These are phyloP conservation scores for Penicillium sp. DNA, from an alignment of 2,329 filamentous ascomycete genomes.

Conservation along the genomic window DNA sequence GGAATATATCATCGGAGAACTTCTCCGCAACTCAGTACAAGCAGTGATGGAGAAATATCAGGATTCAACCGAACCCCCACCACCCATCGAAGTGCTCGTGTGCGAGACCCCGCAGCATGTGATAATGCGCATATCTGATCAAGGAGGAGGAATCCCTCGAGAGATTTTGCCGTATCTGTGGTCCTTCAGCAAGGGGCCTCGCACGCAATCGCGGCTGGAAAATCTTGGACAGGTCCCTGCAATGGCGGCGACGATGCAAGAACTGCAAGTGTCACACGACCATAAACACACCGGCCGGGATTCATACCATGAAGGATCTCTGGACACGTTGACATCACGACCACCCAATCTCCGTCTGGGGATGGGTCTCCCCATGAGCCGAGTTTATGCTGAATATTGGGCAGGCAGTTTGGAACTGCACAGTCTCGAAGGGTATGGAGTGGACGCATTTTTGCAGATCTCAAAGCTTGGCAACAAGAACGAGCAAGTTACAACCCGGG, in stretches of 20 bases:
- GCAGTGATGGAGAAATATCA: slow-evolving; percentile 77
- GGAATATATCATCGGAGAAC: slow-evolving; percentile 95
- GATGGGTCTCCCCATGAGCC: slow-evolving; percentile 89
- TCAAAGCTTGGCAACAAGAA: slow-evolving; percentile 97
- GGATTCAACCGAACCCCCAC: slow-evolving; percentile 53
- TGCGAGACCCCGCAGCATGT: slow-evolving; percentile 94
- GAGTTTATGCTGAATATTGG: slow-evolving; percentile 98
- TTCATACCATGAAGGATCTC: slow-evolving; percentile 60
- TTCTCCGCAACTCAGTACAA: slow-evolving; percentile 92
- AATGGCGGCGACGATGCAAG: slow-evolving; percentile 91
- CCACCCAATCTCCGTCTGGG: slow-evolving; percentile 85
- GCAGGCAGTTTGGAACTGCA: slow-evolving; percentile 88
- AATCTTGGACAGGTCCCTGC: slow-evolving; percentile 85
- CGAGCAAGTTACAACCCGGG: slow-evolving; percentile 79
- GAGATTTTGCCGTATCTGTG: slow-evolving; percentile 87
- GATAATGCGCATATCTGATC: slow-evolving; percentile 93
- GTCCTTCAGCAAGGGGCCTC: slow-evolving; percentile 94
- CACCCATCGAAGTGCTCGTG: slow-evolving; percentile 89
- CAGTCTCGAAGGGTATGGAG: slow-evolving; percentile 91
- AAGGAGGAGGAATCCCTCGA: slow-evolving; percentile 84
- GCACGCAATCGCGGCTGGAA: slow-evolving; percentile 71
- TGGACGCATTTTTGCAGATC: slow-evolving; percentile 94
- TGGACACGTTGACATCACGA: slow-evolving; percentile 76
- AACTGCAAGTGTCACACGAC: slow-evolving; percentile 58
- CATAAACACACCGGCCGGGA: slow-evolving; percentile 33